phyloP scores from a whole-genome alignment of 129 eudicot genomes.

The Tanacetum coccineum region DNA sequence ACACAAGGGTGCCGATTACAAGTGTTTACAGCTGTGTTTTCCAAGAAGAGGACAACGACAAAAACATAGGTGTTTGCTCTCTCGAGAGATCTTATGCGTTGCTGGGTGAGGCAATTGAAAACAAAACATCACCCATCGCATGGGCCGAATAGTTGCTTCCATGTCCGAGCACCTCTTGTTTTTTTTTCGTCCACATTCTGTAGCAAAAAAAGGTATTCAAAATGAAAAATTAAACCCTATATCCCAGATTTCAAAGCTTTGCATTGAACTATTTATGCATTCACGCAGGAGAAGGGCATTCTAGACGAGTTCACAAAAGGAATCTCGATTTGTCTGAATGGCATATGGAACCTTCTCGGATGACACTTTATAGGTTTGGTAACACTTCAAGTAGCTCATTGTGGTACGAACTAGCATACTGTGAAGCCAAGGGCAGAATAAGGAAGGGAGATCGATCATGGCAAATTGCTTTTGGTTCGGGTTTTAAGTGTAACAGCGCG shows the following conservation, averaged over 20 bases:
- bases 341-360: conserved; percentile 80
- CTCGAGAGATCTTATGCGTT: conserved; percentile 59
- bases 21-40: conserved; percentile 32
- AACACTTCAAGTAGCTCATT: conserved; percentile 75
- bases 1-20: conserved; percentile 34
- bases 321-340: conserved; percentile 50
- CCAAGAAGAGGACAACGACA: conserved; percentile 36
- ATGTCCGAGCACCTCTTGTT: conserved; percentile 67
- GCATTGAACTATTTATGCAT: conserved; percentile 72
- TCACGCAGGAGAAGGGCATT: conserved; percentile 69
- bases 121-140: conserved; percentile 63
- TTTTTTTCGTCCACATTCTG: conserved; percentile 46
- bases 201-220: conserved; percentile 50
- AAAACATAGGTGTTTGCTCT: conserved; percentile 50
- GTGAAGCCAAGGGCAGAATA: conserved; percentile 67
- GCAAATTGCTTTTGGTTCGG: conserved; percentile 78
- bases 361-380: conserved; percentile 66
- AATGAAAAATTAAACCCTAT: conserved; percentile 58
- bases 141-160: conserved; percentile 69
- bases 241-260: conserved; percentile 69
- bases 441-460: conserved; percentile 54
- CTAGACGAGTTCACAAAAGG: conserved; percentile 67
- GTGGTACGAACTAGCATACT: conserved; percentile 66
- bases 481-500: conserved; percentile 70
- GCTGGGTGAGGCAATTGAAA: conserved; percentile 69